phyloP scores from a whole-genome alignment of 1,284 basidiomycete genomes.

The Puccinia novopanici region DNA sequence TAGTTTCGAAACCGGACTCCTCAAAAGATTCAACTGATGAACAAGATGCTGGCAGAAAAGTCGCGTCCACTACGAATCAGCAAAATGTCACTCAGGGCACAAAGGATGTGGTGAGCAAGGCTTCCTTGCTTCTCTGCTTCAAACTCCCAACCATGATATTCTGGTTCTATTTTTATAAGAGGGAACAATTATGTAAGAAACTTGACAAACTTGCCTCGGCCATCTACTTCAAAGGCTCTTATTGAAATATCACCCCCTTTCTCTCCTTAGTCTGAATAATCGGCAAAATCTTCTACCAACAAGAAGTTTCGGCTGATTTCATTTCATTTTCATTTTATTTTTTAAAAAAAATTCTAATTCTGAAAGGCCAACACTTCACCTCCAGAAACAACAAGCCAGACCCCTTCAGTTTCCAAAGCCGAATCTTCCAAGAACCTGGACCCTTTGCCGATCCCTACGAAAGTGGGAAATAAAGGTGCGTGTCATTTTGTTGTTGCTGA shows the following conservation, averaged over 20 bases:
- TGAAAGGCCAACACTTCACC: background rate
- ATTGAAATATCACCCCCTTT: background rate
- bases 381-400: background rate
- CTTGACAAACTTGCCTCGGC: background rate
- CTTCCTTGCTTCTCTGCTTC: background rate
- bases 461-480: conserved; percentile 1
- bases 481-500: background rate
- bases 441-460: conserved; percentile 1
- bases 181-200: background rate
- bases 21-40: background rate
- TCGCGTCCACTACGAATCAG: background rate
- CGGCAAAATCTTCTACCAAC: background rate
- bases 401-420: background rate
- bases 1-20: background rate
- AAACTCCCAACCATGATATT: background rate
- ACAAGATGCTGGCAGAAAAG: background rate
- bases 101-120: background rate
- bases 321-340: background rate
- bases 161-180: background rate
- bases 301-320: background rate
- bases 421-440: background rate
- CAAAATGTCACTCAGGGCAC: background rate
- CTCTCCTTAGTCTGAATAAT: background rate
- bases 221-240: background rate
- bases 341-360: too few relatives aligned